These are phyloP conservation scores for Metarhizium anisopliae DNA, from an alignment of 2,329 filamentous ascomycete genomes.

Conservation along the genomic window DNA sequence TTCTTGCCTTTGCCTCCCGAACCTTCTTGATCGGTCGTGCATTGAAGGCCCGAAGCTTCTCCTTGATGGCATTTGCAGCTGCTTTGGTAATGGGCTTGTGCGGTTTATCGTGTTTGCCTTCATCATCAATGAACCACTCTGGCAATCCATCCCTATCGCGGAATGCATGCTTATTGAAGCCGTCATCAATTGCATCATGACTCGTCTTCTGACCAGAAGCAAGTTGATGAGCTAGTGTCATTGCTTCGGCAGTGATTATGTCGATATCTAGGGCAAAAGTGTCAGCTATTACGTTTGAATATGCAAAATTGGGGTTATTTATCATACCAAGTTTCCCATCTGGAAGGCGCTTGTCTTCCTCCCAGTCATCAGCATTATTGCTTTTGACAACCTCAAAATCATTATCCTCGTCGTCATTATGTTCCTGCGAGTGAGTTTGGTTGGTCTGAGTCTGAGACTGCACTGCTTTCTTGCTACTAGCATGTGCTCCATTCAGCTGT, in stretches of 20 bases:
- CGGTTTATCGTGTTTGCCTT: slow-evolving; percentile 70
- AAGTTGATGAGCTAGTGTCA: slow-evolving; percentile 90
- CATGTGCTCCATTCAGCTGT: not conserved
- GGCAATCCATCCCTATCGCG: slow-evolving; percentile 86
- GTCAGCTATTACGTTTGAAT: slow-evolving; percentile 5
- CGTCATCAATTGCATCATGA: slow-evolving; percentile 76
- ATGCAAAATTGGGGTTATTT: not conserved
- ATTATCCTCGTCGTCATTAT: slow-evolving; percentile 32
- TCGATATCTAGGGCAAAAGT: slow-evolving; percentile 61
- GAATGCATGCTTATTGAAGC: slow-evolving; percentile 88
- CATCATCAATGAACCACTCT: slow-evolving; percentile 97
- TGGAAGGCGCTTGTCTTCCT: slow-evolving; percentile 51
- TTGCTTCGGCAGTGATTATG: slow-evolving; percentile 98
- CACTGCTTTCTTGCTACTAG: slow-evolving; percentile 9
- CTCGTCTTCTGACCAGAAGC: slow-evolving; percentile 77
- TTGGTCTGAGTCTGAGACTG: slow-evolving; percentile 10
- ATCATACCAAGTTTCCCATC: slow-evolving; percentile 51
- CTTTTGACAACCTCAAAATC: slow-evolving; percentile 55
- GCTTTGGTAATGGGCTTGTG: slow-evolving; percentile 88
- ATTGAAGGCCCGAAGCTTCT: slow-evolving; percentile 87
- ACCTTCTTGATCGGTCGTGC: slow-evolving; percentile 99
- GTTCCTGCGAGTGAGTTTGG: not conserved
- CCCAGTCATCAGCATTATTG: slow-evolving; percentile 51
- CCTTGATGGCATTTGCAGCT: slow-evolving; percentile 83
- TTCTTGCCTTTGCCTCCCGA: slow-evolving; percentile 86